A percentile compares a stretch with the other conserved stretches of the same genome.
Evolutionary conservation across 169 alveolate species (phyloP).

Genomic region (Plasmodium fragile): DNA sequence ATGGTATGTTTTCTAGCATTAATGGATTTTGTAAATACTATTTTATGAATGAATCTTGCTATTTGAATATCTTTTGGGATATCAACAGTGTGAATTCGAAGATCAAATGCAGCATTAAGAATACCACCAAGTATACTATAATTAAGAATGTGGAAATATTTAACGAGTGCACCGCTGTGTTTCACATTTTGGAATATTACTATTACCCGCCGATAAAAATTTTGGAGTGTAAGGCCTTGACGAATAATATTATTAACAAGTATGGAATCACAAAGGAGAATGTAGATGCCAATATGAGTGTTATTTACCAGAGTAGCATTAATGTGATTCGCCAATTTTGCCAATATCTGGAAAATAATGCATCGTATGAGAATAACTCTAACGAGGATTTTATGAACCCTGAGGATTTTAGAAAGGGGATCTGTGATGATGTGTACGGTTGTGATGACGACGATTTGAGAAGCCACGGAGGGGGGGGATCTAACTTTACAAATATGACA

Average conservation of each 20-base stretch:
- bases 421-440: constrained; percentile 6
- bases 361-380: constrained; percentile 40
- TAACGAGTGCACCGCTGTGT: constrained; percentile 87
- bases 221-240: constrained; percentile 74
- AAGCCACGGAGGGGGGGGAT: background rate
- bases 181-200: constrained; percentile 86
- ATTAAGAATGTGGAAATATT: constrained; percentile 83
- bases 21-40: constrained; percentile 82
- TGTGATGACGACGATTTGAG: constrained; percentile 28
- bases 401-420: background rate
- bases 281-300: constrained; percentile 49
- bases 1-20: constrained; percentile 85
- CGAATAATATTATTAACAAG: constrained; percentile 66
- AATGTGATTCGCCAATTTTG: constrained; percentile 76
- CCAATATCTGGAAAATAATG: constrained; percentile 61
- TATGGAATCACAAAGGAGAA: constrained; percentile 53
- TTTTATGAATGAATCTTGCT: constrained; percentile 83
- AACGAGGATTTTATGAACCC: constrained; percentile 48
- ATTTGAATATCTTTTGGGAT: constrained; percentile 84
- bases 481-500: background rate
- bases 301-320: constrained; percentile 73
- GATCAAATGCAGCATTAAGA: constrained; percentile 82
- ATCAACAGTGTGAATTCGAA: constrained; percentile 83
- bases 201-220: constrained; percentile 80
- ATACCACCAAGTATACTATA: constrained; percentile 80